Evolutionary conservation across 2,329 filamentous ascomycete genomes (phyloP).

Genomic region (Aspergillus caelatus): DNA sequence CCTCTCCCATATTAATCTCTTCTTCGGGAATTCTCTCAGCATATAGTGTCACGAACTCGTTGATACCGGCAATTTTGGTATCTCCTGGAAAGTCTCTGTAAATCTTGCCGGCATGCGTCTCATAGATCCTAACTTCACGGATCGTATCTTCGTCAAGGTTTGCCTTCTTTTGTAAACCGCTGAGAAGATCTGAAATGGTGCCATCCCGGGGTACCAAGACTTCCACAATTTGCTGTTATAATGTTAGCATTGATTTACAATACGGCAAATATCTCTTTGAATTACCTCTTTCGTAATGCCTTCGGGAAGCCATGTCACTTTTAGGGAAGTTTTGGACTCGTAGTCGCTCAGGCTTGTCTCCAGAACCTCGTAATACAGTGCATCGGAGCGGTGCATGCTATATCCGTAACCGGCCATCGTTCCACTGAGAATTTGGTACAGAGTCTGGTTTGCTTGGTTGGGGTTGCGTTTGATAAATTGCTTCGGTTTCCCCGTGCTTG

Average conservation of each 20-base stretch:
- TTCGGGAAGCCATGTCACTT: conserved; percentile 82
- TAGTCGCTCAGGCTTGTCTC: conserved; percentile 93
- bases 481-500: conserved; percentile 75
- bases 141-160: conserved; percentile 76
- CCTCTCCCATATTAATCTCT: conserved; percentile 62
- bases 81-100: conserved; percentile 74
- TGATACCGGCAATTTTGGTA: conserved; percentile 76
- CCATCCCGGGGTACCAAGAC: conserved; percentile 87
- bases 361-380: conserved; percentile 87
- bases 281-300: conserved; percentile 86
- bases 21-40: conserved; percentile 80
- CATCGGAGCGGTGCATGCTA: conserved; percentile 69
- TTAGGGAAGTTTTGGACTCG: conserved; percentile 87
- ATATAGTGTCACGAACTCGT: conserved; percentile 81
- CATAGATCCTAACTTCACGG: conserved; percentile 76
- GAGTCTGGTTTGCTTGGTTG: conserved; percentile 70
- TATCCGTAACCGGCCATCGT: conserved; percentile 72
- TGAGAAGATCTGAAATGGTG: conserved; percentile 75
- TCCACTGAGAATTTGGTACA: conserved; percentile 77
- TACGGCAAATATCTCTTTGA: background rate
- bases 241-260: conserved; percentile 16
- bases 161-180: conserved; percentile 76
- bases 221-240: conserved; percentile 70
- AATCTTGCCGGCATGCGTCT: conserved; percentile 79
- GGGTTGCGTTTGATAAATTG: conserved; percentile 72